These are phyloP conservation scores for Dothideomycetes sp. DNA, from an alignment of 2,329 filamentous ascomycete genomes.

Conservation along the genomic window DNA sequence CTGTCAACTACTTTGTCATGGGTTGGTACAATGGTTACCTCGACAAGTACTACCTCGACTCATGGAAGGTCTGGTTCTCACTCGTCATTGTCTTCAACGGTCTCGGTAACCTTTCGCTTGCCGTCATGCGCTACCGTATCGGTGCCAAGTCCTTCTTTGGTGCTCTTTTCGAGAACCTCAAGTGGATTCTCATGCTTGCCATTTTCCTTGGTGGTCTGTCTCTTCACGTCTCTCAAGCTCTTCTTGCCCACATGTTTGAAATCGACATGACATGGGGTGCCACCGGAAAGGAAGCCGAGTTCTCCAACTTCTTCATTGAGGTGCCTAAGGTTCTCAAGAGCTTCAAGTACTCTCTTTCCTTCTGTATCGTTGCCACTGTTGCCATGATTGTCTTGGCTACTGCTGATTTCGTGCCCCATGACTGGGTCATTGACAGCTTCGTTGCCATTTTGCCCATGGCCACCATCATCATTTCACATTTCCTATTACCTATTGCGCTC, in stretches of 20 bases:
- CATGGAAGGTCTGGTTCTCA: constrained; percentile 54
- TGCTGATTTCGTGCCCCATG: constrained; percentile 54
- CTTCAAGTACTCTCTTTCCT: constrained; percentile 65
- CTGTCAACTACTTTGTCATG: constrained; percentile 61
- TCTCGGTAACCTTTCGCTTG: constrained; percentile 52
- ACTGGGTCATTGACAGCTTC: constrained; percentile 37
- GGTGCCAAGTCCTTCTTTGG: constrained; percentile 44
- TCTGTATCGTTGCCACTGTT: constrained; percentile 49
- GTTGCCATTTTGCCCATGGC: constrained; percentile 70
- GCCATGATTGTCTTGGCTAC: constrained; percentile 57
- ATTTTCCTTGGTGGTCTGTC: constrained; percentile 77
- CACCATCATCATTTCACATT: constrained; percentile 58
- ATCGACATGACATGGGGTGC: constrained; percentile 81
- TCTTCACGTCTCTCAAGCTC: constrained; percentile 70
- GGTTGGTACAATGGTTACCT: constrained; percentile 62
- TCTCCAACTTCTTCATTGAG: constrained; percentile 78
- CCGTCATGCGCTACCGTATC: constrained; percentile 54
- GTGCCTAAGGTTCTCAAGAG: constrained; percentile 68
- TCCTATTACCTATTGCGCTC: constrained; percentile 61
- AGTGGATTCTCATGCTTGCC: constrained; percentile 55
- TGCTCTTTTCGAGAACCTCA: constrained; percentile 48
- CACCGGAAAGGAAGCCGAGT: constrained; percentile 72
- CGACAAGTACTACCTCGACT: constrained; percentile 59
- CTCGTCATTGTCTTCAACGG: constrained; percentile 58
- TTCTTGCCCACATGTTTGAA: constrained; percentile 75